Conservation (phyloP, 164 flowering plant species). For the Piper longum region DNA sequence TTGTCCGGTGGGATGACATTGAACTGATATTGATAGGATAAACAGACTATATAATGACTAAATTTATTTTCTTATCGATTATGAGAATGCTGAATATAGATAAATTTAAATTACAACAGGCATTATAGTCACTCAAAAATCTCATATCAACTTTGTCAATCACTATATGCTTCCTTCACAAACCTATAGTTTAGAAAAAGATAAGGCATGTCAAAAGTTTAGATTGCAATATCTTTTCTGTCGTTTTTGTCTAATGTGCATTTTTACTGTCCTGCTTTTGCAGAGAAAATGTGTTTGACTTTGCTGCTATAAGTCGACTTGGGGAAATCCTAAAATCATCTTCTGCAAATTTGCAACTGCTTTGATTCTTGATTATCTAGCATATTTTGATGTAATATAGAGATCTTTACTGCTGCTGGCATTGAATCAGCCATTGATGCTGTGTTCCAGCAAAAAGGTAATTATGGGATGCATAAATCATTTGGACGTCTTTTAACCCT, state of each 20-base stretch:
- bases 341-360: slow-evolving; percentile 48
- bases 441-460: slow-evolving; percentile 24
- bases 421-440: slow-evolving; percentile 45
- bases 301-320: slow-evolving; percentile 31
- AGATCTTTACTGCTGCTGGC: slow-evolving; percentile 25
- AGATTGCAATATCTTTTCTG: background rate
- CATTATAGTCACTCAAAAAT: too few relatives aligned
- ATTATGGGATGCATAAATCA: background rate
- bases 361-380: slow-evolving; percentile 51
- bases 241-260: background rate
- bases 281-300: slow-evolving; percentile 35
- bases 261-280: slow-evolving; percentile 1
- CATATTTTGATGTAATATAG: slow-evolving; percentile 26
- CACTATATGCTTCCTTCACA: background rate
- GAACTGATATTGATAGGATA: too few relatives aligned
- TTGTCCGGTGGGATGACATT: too few relatives aligned
- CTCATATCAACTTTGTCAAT: too few relatives aligned
- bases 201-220: too few relatives aligned
- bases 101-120: too few relatives aligned
- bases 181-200: background rate
- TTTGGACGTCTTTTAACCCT: background rate
- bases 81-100: too few relatives aligned
- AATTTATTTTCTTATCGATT: too few relatives aligned
- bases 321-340: slow-evolving; percentile 45
- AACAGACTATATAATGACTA: too few relatives aligned